phyloP scores from a whole-genome alignment of 139 green algal species.

The Mychonastes homosphaera region DNA sequence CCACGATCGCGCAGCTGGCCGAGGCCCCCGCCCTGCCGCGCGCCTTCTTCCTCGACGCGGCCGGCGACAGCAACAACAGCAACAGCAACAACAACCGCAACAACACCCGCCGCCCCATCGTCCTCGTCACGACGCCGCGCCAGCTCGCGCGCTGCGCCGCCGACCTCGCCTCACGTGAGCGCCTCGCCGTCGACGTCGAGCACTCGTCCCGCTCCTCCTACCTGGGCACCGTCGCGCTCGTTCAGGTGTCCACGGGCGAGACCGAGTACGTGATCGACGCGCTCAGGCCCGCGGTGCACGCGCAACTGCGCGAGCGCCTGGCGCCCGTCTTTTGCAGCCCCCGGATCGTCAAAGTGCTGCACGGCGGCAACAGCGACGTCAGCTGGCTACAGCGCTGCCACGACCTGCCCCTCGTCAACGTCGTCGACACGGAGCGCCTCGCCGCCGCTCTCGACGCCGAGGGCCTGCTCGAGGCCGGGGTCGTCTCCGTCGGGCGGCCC shows the following conservation, averaged over 20 bases:
- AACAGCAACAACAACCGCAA: conserved; percentile 2
- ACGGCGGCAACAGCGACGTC: conserved; percentile 67
- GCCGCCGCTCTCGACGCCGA: no score
- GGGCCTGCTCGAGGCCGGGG: no score
- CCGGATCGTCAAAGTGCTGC: conserved; percentile 41
- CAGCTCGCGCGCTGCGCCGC: not conserved
- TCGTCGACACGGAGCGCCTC: conserved; percentile 79
- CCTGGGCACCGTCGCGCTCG: conserved; percentile 54
- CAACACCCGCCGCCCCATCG: not conserved
- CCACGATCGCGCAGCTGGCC: not conserved
- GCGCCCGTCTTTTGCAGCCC: not conserved
- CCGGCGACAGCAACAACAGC: conserved; percentile 1
- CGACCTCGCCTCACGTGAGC: conserved; percentile 17
- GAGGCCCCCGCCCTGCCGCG: not conserved
- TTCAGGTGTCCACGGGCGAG: conserved; percentile 58
- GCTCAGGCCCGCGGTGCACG: not conserved
- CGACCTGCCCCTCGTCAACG: conserved; percentile 59
- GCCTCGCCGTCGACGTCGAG: conserved; percentile 61
- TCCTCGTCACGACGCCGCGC: not conserved
- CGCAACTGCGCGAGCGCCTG: not conserved
- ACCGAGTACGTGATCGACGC: not conserved
- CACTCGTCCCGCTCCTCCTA: conserved; percentile 46
- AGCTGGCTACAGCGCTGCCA: conserved; percentile 73
- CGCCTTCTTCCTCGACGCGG: not conserved
- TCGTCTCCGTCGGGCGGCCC: no score